Conservation (phyloP, 2,329 filamentous ascomycete genomes). For the Paraphoma sp. region DNA sequence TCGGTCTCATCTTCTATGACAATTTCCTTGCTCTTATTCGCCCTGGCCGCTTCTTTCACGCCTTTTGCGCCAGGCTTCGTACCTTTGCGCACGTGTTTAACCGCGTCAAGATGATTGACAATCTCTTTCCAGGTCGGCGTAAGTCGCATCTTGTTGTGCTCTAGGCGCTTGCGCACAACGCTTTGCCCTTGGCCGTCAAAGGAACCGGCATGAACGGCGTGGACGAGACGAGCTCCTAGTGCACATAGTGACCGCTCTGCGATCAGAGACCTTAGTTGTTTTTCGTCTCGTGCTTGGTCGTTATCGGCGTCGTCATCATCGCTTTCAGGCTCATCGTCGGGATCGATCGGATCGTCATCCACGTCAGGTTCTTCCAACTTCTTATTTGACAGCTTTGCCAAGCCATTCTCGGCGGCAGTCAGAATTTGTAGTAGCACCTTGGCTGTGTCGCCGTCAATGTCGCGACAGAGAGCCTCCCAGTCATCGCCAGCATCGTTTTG, state of each 20-base stretch:
- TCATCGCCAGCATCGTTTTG: slow-evolving; percentile 52
- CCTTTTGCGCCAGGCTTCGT: slow-evolving; percentile 26
- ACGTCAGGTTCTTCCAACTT: slow-evolving; percentile 58
- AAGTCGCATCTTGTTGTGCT: slow-evolving; percentile 79
- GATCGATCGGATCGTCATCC: slow-evolving; percentile 75
- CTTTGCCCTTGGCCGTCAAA: slow-evolving; percentile 65
- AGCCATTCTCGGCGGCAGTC: slow-evolving; percentile 75
- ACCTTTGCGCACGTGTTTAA: slow-evolving; percentile 54
- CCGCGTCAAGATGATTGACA: slow-evolving; percentile 74
- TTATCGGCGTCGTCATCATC: slow-evolving; percentile 61
- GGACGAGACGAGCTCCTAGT: slow-evolving; percentile 81
- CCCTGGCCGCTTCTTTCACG: slow-evolving; percentile 52
- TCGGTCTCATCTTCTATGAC: slow-evolving; percentile 43
- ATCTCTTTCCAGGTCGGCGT: slow-evolving; percentile 88
- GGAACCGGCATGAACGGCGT: slow-evolving; percentile 77
- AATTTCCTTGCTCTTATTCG: slow-evolving; percentile 49
- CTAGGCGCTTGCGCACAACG: slow-evolving; percentile 71
- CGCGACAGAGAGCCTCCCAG: slow-evolving; percentile 68
- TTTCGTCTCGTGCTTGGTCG: slow-evolving; percentile 54
- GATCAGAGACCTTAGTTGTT: slow-evolving; percentile 70
- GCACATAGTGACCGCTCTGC: slow-evolving; percentile 88
- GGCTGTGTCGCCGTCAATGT: slow-evolving; percentile 69
- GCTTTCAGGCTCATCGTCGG: slow-evolving; percentile 67
- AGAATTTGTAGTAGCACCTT: slow-evolving; percentile 78
- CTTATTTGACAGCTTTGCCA: slow-evolving; percentile 43